These are phyloP conservation scores for Kodamaea sp. DNA, from an alignment of 1,139 yeast genomes.

Conservation along the genomic window DNA sequence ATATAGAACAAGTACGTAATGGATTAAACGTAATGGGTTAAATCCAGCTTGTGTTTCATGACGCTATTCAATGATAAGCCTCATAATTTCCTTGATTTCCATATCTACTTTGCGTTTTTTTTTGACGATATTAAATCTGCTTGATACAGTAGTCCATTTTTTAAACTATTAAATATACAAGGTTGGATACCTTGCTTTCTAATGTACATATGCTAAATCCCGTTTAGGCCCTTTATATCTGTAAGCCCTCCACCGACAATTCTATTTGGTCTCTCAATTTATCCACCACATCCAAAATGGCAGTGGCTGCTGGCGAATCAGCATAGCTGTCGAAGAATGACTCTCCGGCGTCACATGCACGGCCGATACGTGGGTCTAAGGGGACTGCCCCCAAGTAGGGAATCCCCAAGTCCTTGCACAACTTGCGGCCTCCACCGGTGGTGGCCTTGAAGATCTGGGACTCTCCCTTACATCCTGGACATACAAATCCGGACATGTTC, in stretches of 20 bases:
- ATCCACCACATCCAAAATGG: slow-evolving; percentile 83
- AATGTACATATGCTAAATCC: too few relatives aligned
- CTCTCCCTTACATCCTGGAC: slow-evolving; percentile 91
- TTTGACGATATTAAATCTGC: too few relatives aligned
- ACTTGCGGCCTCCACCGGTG: slow-evolving; percentile 90
- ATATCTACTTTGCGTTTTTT: too few relatives aligned
- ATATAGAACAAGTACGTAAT: too few relatives aligned
- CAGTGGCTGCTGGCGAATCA: slow-evolving; percentile 91
- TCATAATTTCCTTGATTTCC: too few relatives aligned
- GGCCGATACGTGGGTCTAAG: slow-evolving; percentile 91
- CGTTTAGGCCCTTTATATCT: too few relatives aligned
- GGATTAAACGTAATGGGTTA: too few relatives aligned
- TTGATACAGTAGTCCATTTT: too few relatives aligned
- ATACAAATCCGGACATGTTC: slow-evolving; percentile 97
- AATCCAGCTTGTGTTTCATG: too few relatives aligned
- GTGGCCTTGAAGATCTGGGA: slow-evolving; percentile 91
- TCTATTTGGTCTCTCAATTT: slow-evolving; percentile 51
- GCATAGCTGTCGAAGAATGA: slow-evolving; percentile 82
- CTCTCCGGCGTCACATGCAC: slow-evolving; percentile 85
- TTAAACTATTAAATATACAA: too few relatives aligned
- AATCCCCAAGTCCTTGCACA: slow-evolving; percentile 76
- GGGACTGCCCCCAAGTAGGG: slow-evolving; percentile 92
- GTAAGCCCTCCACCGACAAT: slow-evolving; percentile 8
- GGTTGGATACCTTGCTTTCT: too few relatives aligned
- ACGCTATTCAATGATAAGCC: too few relatives aligned